phyloP scores from a whole-genome alignment of 257 asterid species.

The Ballota nigra region DNA sequence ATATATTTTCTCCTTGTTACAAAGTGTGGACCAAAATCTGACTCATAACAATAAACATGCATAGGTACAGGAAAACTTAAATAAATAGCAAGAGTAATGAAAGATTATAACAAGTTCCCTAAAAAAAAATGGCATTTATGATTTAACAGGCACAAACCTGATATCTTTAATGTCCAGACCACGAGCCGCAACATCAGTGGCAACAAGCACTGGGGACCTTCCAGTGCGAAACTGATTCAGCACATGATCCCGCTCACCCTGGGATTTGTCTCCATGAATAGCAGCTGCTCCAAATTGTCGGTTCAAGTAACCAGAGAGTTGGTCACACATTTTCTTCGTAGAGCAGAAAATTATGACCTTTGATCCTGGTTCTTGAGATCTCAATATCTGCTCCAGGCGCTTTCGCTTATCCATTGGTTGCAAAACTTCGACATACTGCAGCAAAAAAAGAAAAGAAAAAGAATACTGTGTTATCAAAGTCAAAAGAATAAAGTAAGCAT shows the following conservation, averaged over 20 bases:
- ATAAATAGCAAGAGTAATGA: not conserved
- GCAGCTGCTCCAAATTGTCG: conserved; percentile 90
- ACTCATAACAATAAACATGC: not conserved
- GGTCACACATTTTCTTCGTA: conserved; percentile 95
- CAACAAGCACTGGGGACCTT: conserved; percentile 88
- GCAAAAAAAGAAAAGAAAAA: not conserved
- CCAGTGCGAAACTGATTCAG: conserved; percentile 86
- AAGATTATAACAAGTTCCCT: not conserved
- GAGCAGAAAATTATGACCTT: conserved; percentile 93
- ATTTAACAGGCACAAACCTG: conserved; percentile 47
- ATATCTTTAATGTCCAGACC: conserved; percentile 97
- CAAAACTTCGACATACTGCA: conserved; percentile 75
- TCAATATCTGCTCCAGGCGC: conserved; percentile 83
- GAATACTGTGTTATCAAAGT: not conserved
- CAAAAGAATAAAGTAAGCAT: not conserved
- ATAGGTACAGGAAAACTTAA: not conserved
- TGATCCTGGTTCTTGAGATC: conserved; percentile 96
- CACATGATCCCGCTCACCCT: conserved; percentile 90
- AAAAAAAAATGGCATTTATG: conserved; percentile 1
- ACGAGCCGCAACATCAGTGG: conserved; percentile 99
- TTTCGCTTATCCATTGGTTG: conserved; percentile 73
- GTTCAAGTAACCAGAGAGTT: conserved; percentile 62
- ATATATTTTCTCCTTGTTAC: not conserved
- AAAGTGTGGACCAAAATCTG: not conserved
- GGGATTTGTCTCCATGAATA: conserved; percentile 97